Percentiles rank a stretch among this genome's conserved stretches.
phyloP scores from a whole-genome alignment of 2,329 filamentous ascomycete species.

The Alternaria sp. region DNA sequence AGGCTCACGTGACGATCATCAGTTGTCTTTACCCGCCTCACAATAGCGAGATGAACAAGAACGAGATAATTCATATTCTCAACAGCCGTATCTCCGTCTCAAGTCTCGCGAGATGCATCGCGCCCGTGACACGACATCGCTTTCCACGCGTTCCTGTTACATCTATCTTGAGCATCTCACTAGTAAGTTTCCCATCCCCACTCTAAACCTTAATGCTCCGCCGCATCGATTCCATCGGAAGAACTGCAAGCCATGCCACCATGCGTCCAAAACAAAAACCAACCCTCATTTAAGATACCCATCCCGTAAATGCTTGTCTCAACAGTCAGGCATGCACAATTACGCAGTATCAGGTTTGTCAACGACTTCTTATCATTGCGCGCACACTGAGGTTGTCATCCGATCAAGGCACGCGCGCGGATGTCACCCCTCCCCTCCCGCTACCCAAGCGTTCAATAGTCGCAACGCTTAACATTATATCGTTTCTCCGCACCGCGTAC shows the following conservation, averaged over 20 bases:
- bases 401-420: background rate
- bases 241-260: background rate
- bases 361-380: background rate
- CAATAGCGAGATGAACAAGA: background rate
- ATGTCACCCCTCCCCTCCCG: background rate
- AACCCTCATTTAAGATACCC: background rate
- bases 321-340: background rate
- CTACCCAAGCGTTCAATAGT: constrained; percentile 4
- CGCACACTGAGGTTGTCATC: background rate
- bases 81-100: background rate
- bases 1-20: background rate
- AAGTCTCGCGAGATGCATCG: background rate
- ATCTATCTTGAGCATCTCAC: background rate
- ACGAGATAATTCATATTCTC: background rate
- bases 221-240: background rate
- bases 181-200: background rate
- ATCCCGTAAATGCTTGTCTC: background rate
- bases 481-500: background rate
- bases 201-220: constrained; percentile 1
- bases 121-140: background rate
- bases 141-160: background rate
- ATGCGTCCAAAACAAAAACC: background rate
- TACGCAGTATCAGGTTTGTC: background rate
- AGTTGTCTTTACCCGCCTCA: background rate
- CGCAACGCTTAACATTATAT: background rate